Conservation (phyloP, 805 yeast genomes). For the Kluyveromyces dobzhanskii region DNA sequence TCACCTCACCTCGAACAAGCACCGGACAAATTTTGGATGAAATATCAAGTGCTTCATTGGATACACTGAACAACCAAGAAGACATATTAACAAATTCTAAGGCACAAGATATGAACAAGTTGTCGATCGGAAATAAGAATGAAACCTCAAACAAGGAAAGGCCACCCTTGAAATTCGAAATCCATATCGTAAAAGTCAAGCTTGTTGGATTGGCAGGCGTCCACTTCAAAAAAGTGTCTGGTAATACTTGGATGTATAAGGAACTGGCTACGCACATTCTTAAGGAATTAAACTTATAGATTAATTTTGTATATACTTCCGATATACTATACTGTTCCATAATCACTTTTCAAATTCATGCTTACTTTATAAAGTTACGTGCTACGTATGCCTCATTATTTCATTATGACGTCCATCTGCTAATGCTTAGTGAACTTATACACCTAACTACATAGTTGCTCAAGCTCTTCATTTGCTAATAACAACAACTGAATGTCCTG, state of each 20-base stretch:
- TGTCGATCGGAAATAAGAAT: conserved; percentile 36
- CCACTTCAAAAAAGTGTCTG: conserved; percentile 86
- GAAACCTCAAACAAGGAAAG: conserved; percentile 22
- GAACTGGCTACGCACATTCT: conserved; percentile 80
- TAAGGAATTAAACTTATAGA: conserved; percentile 55
- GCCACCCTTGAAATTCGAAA: conserved; percentile 79
- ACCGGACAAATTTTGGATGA: conserved; percentile 18
- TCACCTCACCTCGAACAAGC: conserved; percentile 23
- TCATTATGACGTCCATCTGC: no score
- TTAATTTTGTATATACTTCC: background rate
- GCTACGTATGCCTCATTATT: no score
- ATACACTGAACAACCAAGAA: conserved; percentile 26
- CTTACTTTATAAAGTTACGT: background rate
- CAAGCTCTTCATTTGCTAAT: conserved; percentile 23
- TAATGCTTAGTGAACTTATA: no score
- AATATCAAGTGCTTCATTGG: conserved; percentile 28
- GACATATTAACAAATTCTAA: conserved; percentile 40
- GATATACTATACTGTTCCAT: background rate
- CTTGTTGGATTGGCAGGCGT: conserved; percentile 86
- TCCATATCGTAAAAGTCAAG: conserved; percentile 87
- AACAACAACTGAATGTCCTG: conserved; percentile 24
- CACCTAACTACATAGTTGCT: conserved; percentile 4
- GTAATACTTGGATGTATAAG: conserved; percentile 94
- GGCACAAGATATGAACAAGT: conserved; percentile 56
- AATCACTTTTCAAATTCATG: background rate